Conservation (phyloP, 306 rosid species). For the Cicer chorassanicum region DNA sequence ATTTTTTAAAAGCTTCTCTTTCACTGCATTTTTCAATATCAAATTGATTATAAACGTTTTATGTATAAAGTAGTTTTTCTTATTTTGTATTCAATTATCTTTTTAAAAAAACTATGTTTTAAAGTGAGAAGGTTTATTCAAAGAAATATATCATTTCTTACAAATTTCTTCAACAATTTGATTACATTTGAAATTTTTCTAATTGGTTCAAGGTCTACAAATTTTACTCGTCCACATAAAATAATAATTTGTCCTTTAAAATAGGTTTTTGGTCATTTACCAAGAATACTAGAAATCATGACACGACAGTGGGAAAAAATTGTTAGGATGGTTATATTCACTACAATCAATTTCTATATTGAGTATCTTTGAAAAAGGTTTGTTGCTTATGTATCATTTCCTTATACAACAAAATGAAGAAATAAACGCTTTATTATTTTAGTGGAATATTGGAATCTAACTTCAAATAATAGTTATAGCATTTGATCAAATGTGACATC, state of each 20-base stretch:
- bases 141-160: not conserved
- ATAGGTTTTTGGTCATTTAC: not conserved
- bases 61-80: not conserved
- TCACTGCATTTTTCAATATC: not conserved
- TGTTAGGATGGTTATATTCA: not conserved
- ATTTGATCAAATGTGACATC: constrained; percentile 19
- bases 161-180: constrained; percentile 11
- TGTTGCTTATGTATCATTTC: not conserved
- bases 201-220: not conserved
- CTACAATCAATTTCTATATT: not conserved
- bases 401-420: not conserved
- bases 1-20: not conserved
- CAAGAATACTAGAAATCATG: not conserved
- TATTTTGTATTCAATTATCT: too few species aligned
- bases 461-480: constrained; percentile 20
- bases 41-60: not conserved
- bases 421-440: not conserved
- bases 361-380: constrained; percentile 13
- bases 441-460: constrained; percentile 16
- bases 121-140: not conserved
- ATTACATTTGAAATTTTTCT: not conserved
- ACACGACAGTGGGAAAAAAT: too few species aligned
- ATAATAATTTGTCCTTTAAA: not conserved
- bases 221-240: not conserved
- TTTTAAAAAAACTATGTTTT: too few species aligned